Evolutionary conservation across 768 basidiomycete genomes (phyloP).

Genomic region (Cystobasidium onofrii): DNA sequence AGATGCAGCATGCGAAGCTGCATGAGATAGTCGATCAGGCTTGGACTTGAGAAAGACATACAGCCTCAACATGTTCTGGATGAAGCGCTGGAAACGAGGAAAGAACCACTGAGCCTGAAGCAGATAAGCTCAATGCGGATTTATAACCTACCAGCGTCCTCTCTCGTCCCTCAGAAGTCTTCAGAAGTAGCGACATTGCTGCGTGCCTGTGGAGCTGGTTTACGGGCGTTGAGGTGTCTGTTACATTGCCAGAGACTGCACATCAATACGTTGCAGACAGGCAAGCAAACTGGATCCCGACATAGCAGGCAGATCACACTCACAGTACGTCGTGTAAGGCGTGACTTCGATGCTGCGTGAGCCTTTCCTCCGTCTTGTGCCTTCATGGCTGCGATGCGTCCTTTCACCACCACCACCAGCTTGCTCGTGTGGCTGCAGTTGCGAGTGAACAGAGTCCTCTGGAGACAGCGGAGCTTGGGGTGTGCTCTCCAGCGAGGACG

Average conservation of each 20-base stretch:
- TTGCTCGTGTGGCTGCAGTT: not conserved
- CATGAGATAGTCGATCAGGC: not conserved
- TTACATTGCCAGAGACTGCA: too few species aligned
- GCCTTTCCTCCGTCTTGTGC: not conserved
- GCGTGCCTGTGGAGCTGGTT: slow-evolving; percentile 11
- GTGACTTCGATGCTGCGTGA: not conserved
- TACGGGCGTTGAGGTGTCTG: not conserved
- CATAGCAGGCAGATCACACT: not conserved
- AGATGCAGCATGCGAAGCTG: not conserved
- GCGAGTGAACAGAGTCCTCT: not conserved
- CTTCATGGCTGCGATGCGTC: not conserved
- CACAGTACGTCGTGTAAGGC: slow-evolving; percentile 21
- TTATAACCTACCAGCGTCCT: slow-evolving; percentile 16
- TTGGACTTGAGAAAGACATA: slow-evolving; percentile 8
- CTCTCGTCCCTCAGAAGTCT: slow-evolving; percentile 21
- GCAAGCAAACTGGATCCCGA: too few species aligned
- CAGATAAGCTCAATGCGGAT: too few species aligned
- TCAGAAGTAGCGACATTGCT: slow-evolving; percentile 26
- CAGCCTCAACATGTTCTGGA: slow-evolving; percentile 25
- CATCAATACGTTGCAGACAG: too few species aligned
- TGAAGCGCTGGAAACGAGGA: slow-evolving; percentile 1
- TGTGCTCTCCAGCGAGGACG: not conserved
- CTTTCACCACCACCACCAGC: not conserved
- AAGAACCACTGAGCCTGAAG: not conserved
- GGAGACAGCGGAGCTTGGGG: not conserved